phyloP scores from a whole-genome alignment of 768 basidiomycete species.

The Wakefieldia striispora region DNA sequence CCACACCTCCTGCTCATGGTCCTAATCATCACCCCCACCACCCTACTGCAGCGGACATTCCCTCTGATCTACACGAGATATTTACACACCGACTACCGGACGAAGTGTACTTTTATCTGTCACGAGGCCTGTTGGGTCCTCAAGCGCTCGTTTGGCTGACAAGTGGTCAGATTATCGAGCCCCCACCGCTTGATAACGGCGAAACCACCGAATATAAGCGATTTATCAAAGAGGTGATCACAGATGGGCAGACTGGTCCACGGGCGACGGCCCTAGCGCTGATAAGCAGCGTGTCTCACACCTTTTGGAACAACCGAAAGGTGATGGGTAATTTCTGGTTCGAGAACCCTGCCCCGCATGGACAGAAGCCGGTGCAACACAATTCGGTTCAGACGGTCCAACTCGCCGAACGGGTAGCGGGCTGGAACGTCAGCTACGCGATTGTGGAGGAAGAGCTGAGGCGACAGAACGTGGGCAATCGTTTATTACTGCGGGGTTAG shows the following conservation, averaged over 20 bases:
- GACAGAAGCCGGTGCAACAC: slow-evolving; percentile 64
- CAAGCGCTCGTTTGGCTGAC: slow-evolving; percentile 96
- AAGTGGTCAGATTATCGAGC: slow-evolving; percentile 79
- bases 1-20: slow-evolving; percentile 46
- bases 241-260: slow-evolving; percentile 91
- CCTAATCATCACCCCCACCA: slow-evolving; percentile 61
- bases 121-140: slow-evolving; percentile 84
- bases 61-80: slow-evolving; percentile 87
- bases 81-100: slow-evolving; percentile 94
- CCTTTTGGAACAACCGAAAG: slow-evolving; percentile 76
- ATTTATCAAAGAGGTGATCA: slow-evolving; percentile 94
- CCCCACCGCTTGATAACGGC: slow-evolving; percentile 89
- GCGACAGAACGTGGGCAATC: slow-evolving; percentile 84
- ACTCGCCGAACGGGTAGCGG: slow-evolving; percentile 81
- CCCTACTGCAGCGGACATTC: slow-evolving; percentile 84
- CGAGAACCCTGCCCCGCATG: slow-evolving; percentile 48
- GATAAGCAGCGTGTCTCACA: slow-evolving; percentile 74
- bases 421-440: slow-evolving; percentile 85
- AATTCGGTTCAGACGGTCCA: slow-evolving; percentile 77
- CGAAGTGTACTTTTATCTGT: slow-evolving; percentile 95
- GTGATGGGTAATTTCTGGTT: slow-evolving; percentile 79
- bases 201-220: slow-evolving; percentile 93
- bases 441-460: slow-evolving; percentile 93
- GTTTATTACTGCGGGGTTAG: slow-evolving; percentile 15
- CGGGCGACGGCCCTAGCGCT: slow-evolving; percentile 89